Evolutionary conservation across 768 basidiomycete species (phyloP).

Genomic region (Tulasnella sp.): DNA sequence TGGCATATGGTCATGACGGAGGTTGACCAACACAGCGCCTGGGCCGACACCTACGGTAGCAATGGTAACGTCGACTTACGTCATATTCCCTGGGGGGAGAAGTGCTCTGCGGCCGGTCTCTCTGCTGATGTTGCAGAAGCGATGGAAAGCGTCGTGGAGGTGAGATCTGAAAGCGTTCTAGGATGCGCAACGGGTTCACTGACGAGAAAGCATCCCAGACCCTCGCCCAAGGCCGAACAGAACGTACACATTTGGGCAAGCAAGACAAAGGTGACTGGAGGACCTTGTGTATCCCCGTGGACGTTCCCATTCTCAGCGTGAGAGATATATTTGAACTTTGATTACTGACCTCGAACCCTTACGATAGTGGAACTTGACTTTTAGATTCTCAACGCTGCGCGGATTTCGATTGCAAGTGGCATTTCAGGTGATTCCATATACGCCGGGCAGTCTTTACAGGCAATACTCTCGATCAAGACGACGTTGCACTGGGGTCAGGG

Average conservation of each 20-base stretch:
- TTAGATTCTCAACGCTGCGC: constrained; percentile 24
- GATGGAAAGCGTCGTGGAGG: too few species aligned
- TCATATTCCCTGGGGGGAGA: constrained; percentile 17
- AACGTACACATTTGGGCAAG: not conserved
- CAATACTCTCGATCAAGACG: constrained; percentile 53
- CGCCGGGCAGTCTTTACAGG: constrained; percentile 80
- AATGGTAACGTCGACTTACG: constrained; percentile 50
- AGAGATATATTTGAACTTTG: constrained; percentile 30
- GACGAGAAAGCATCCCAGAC: not conserved
- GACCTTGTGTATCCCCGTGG: constrained; percentile 72
- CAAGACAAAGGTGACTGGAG: constrained; percentile 39
- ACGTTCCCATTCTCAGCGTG: constrained; percentile 72
- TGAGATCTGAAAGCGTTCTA: too few species aligned
- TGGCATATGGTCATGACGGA: not conserved
- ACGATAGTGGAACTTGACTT: not conserved
- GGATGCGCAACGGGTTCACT: too few species aligned
- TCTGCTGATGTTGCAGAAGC: not conserved
- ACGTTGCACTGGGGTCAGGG: constrained; percentile 67
- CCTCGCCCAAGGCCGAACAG: not conserved
- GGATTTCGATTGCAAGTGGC: constrained; percentile 27
- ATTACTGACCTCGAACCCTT: constrained; percentile 41
- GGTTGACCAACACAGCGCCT: constrained; percentile 4
- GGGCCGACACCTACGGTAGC: constrained; percentile 1
- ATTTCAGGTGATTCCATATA: constrained; percentile 37
- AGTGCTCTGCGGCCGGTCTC: constrained; percentile 20